These are phyloP conservation scores for Metroxylon sagu DNA, from an alignment of 176 grass and related monocot genomes.

Conservation along the genomic window DNA sequence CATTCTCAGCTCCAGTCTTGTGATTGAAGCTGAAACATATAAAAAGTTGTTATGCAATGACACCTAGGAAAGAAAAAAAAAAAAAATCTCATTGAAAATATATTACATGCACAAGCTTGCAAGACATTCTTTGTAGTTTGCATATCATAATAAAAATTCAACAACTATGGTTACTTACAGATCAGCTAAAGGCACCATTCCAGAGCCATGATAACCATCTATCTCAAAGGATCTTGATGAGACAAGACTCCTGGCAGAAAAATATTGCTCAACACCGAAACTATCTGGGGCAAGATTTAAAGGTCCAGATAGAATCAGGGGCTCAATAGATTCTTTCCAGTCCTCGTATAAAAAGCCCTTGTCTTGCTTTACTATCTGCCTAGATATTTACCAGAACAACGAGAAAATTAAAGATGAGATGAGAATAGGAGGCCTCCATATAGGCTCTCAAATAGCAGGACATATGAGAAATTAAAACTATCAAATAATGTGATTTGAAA, in stretches of 20 bases:
- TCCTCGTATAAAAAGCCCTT: slow-evolving; percentile 57
- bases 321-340: slow-evolving; percentile 79
- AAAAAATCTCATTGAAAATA: no score
- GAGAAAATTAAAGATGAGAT: slow-evolving; percentile 8
- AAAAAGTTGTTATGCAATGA: background rate
- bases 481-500: no score
- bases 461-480: no score
- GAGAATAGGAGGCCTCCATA: background rate
- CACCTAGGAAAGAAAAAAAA: background rate
- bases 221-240: slow-evolving; percentile 84
- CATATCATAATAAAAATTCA: background rate
- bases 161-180: slow-evolving; percentile 46
- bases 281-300: slow-evolving; percentile 42
- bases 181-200: slow-evolving; percentile 94
- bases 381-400: slow-evolving; percentile 38
- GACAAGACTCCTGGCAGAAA: slow-evolving; percentile 74
- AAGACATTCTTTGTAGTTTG: no score
- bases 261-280: slow-evolving; percentile 77
- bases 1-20: slow-evolving; percentile 81
- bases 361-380: slow-evolving; percentile 88
- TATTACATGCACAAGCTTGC: no score
- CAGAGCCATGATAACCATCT: slow-evolving; percentile 62
- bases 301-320: slow-evolving; percentile 44
- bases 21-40: slow-evolving; percentile 75
- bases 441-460: background rate